Conservation (phyloP, 331 rosid species). For the Quercus phellos region DNA sequence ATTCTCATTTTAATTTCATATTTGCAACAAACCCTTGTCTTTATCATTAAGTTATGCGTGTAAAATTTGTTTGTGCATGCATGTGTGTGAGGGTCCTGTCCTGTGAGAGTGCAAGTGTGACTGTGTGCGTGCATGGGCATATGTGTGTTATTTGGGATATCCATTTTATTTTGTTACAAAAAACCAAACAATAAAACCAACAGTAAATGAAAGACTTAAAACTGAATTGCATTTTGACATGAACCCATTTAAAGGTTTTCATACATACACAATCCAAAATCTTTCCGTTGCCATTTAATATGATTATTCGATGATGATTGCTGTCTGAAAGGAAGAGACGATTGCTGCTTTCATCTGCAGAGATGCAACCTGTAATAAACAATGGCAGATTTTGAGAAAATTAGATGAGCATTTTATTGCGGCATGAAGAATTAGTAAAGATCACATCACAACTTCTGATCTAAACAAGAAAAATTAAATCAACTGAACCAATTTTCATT, state of each 20-base stretch:
- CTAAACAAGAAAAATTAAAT: background rate
- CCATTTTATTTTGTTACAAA: background rate
- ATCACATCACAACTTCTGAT: background rate
- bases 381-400: slow-evolving; percentile 11
- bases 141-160: background rate
- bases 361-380: slow-evolving; percentile 60
- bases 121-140: background rate
- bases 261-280: slow-evolving; percentile 75
- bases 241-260: slow-evolving; percentile 10
- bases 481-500: background rate
- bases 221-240: slow-evolving; percentile 14
- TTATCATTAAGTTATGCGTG: too few relatives aligned
- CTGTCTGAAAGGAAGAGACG: slow-evolving; percentile 86
- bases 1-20: too few relatives aligned
- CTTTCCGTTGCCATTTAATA: slow-evolving; percentile 59
- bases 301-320: slow-evolving; percentile 83
- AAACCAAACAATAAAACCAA: background rate
- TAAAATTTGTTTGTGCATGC: background rate
- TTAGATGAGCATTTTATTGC: slow-evolving; percentile 1
- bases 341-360: slow-evolving; percentile 63
- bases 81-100: background rate
- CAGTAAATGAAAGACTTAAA: slow-evolving; percentile 13
- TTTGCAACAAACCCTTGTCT: too few relatives aligned
- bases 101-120: too few relatives aligned
- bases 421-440: background rate